A percentile compares a stretch with the other conserved stretches of the same genome.
These are phyloP conservation scores for Achlya hypogyna DNA, from an alignment of 352 stramenopile species.

Conservation along the genomic window DNA sequence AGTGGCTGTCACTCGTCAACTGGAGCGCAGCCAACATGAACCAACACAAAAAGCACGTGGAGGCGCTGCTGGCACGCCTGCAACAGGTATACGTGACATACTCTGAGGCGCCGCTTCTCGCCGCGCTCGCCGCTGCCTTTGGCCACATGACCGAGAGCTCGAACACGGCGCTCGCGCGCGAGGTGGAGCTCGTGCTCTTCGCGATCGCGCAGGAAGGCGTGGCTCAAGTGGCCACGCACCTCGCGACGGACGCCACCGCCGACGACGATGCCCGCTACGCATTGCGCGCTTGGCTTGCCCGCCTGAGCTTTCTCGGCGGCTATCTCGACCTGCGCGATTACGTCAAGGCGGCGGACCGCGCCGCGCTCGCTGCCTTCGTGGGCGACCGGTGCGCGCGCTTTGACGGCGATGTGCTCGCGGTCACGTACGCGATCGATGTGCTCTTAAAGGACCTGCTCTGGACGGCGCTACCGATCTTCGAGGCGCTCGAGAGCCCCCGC, in stretches of 20 bases:
- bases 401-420: constrained; percentile 33
- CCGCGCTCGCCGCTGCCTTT: constrained; percentile 52
- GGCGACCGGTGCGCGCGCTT: constrained; percentile 14
- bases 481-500: neutral
- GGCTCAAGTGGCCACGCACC: constrained; percentile 41
- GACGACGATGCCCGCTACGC: constrained; percentile 55
- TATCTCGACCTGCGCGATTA: constrained; percentile 62
- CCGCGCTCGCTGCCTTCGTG: neutral
- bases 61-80: constrained; percentile 61
- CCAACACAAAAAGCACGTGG: constrained; percentile 57
- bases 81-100: constrained; percentile 61
- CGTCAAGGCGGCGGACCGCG: constrained; percentile 21
- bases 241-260: constrained; percentile 46
- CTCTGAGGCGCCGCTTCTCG: constrained; percentile 60
- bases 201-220: constrained; percentile 61
- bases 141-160: constrained; percentile 59
- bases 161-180: constrained; percentile 67
- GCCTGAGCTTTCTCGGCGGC: constrained; percentile 50
- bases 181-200: constrained; percentile 63
- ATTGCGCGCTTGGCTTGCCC: constrained; percentile 44
- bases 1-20: constrained; percentile 65
- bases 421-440: constrained; percentile 56
- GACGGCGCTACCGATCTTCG: constrained; percentile 54
- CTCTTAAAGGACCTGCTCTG: constrained; percentile 72
- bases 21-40: constrained; percentile 52